Percentiles rank a stretch among this genome's conserved stretches.
These are phyloP conservation scores for Coleophoma eucalyptorum DNA, from an alignment of 2,329 filamentous ascomycete species.

Conservation along the genomic window DNA sequence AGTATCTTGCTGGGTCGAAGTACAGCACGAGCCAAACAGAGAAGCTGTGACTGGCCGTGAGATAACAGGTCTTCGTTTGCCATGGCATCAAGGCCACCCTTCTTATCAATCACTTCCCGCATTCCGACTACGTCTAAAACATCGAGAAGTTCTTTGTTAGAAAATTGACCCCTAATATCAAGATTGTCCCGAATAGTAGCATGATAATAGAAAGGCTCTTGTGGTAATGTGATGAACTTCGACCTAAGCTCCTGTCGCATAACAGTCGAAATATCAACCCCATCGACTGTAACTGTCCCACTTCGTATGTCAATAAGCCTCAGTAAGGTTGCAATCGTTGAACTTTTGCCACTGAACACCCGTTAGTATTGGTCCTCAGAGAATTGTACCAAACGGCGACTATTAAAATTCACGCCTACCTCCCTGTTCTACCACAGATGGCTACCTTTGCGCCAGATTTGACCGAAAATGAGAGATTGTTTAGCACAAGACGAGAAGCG, in stretches of 20 bases:
- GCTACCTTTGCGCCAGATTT: conserved; percentile 49
- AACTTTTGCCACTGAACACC: conserved; percentile 43
- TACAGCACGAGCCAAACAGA: conserved; percentile 40
- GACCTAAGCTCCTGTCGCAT: conserved; percentile 38
- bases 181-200: conserved; percentile 44
- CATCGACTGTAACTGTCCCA: conserved; percentile 40
- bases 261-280: conserved; percentile 35
- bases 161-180: conserved; percentile 33
- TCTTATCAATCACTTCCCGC: conserved; percentile 32
- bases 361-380: neutral
- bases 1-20: conserved; percentile 26
- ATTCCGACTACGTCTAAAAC: conserved; percentile 40
- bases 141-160: conserved; percentile 34
- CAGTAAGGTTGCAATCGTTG: conserved; percentile 42
- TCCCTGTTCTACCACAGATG: conserved; percentile 46
- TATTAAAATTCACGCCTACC: neutral
- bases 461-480: conserved; percentile 39
- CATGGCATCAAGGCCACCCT: conserved; percentile 32
- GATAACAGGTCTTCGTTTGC: conserved; percentile 31
- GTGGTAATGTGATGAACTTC: conserved; percentile 40
- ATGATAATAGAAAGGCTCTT: conserved; percentile 42
- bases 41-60: conserved; percentile 41
- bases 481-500: conserved; percentile 27
- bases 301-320: conserved; percentile 40
- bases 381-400: neutral